Conservation (phyloP, 1,139 yeast species). For the Lodderomyces parapsilosis region DNA sequence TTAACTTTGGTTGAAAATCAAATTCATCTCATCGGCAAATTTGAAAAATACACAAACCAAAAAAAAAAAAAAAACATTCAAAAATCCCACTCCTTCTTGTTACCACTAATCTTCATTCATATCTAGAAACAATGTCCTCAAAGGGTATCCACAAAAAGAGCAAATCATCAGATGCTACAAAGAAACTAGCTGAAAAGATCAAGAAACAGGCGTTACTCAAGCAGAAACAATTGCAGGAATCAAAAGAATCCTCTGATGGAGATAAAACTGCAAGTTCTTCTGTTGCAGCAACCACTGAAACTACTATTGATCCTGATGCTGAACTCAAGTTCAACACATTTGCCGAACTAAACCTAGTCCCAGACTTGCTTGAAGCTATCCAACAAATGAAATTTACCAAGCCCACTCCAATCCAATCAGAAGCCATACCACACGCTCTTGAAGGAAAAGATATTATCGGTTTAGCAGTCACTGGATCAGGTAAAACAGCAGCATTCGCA, state of each 20-base stretch:
- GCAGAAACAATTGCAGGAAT: slow-evolving; percentile 17
- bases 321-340: slow-evolving; percentile 40
- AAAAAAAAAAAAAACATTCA: slow-evolving; percentile 5
- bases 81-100: background rate
- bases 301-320: slow-evolving; percentile 21
- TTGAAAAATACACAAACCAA: background rate
- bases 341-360: slow-evolving; percentile 62
- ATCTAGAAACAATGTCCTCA: slow-evolving; percentile 14
- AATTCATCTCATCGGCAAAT: slow-evolving; percentile 10
- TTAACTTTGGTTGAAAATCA: background rate
- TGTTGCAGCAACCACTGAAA: slow-evolving; percentile 6
- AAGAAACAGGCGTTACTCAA: slow-evolving; percentile 51
- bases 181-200: slow-evolving; percentile 48
- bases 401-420: slow-evolving; percentile 91
- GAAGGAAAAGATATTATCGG: slow-evolving; percentile 84
- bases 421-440: slow-evolving; percentile 88
- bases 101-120: background rate
- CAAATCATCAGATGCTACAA: slow-evolving; percentile 24
- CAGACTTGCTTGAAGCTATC: slow-evolving; percentile 80
- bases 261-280: slow-evolving; percentile 13
- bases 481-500: slow-evolving; percentile 85
- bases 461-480: slow-evolving; percentile 81
- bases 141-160: slow-evolving; percentile 16
- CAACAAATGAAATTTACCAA: slow-evolving; percentile 59
- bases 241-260: slow-evolving; percentile 8